Evolutionary conservation across 2,329 filamentous ascomycete genomes (phyloP).

Genomic region (Karstenula rhodostoma): DNA sequence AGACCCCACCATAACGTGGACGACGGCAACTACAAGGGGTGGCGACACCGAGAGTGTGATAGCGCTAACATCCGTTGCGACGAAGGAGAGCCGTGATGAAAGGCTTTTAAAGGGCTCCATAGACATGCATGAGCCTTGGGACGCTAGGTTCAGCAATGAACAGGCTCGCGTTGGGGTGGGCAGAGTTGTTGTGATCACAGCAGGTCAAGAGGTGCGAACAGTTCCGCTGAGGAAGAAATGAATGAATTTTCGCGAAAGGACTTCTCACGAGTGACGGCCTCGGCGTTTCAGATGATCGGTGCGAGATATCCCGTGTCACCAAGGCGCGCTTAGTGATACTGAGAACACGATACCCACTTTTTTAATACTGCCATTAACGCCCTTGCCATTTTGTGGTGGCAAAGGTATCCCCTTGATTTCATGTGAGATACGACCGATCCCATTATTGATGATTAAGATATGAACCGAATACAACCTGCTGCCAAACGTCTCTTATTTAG

Average conservation of each 20-base stretch:
- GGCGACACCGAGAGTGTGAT: slow-evolving; percentile 26
- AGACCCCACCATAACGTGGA: slow-evolving; percentile 11
- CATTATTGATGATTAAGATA: no score
- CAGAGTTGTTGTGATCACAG: slow-evolving; percentile 6
- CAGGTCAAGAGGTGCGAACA: not conserved
- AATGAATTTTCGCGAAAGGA: not conserved
- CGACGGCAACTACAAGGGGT: not conserved
- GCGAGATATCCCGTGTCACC: no score
- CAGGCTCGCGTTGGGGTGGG: slow-evolving; percentile 16
- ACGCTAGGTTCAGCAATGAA: slow-evolving; percentile 26
- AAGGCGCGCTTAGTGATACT: no score
- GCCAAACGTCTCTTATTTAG: not conserved
- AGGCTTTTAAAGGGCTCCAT: slow-evolving; percentile 17
- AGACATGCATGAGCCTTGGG: slow-evolving; percentile 29
- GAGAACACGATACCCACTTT: no score
- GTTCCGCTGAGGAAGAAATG: slow-evolving; percentile 9
- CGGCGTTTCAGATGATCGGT: not conserved
- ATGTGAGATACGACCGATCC: no score
- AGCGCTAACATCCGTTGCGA: slow-evolving; percentile 25
- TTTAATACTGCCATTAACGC: no score
- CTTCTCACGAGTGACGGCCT: not conserved
- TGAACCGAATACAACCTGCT: no score
- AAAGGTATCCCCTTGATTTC: no score
- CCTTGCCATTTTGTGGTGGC: no score
- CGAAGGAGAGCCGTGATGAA: slow-evolving; percentile 17